A percentile compares a stretch with the other conserved stretches of the same genome.
Conservation (phyloP, 176 grass and related monocot species). For the Neostapfia colusana region DNA sequence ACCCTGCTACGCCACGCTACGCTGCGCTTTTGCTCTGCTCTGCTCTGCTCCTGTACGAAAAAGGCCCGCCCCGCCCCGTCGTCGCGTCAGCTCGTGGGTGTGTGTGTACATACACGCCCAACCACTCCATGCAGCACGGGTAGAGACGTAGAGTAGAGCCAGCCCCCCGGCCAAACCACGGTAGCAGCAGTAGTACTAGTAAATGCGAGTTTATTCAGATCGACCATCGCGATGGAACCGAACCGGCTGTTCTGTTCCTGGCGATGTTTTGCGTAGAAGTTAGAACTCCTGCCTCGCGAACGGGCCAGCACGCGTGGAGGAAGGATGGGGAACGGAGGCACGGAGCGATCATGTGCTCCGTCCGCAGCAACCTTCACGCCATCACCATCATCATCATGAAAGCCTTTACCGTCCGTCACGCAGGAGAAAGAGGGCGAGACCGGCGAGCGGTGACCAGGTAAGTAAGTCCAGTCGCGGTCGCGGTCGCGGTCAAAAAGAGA, state of each 20-base stretch:
- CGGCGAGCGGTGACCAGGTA: too few relatives aligned
- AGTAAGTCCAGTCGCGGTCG: neutral
- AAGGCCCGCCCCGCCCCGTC: neutral
- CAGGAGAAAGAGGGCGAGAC: neutral
- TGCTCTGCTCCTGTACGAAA: neutral
- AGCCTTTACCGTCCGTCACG: neutral
- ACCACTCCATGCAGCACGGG: neutral
- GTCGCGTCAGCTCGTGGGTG: neutral
- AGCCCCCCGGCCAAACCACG: too few relatives aligned
- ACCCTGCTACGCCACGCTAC: neutral
- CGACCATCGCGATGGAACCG: too few relatives aligned
- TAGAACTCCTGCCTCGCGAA: constrained; percentile 11
- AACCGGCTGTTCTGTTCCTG: too few relatives aligned
- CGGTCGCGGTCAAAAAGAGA: constrained; percentile 1
- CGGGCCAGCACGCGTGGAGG: neutral
- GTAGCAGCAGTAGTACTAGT: too few relatives aligned
- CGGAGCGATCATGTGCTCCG: neutral
- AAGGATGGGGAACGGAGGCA: neutral
- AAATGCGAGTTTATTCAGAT: too few relatives aligned
- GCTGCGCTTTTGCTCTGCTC: too few relatives aligned
- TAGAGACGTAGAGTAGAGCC: too few relatives aligned
- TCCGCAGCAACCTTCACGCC: neutral
- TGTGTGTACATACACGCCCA: neutral
- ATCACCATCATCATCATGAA: neutral
- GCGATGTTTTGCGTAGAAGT: neutral